Evolutionary conservation across 352 stramenopile genomes (phyloP), one percentile per base, ranked within the genome.

Genomic region (Pythium myriotylum): DNA sequence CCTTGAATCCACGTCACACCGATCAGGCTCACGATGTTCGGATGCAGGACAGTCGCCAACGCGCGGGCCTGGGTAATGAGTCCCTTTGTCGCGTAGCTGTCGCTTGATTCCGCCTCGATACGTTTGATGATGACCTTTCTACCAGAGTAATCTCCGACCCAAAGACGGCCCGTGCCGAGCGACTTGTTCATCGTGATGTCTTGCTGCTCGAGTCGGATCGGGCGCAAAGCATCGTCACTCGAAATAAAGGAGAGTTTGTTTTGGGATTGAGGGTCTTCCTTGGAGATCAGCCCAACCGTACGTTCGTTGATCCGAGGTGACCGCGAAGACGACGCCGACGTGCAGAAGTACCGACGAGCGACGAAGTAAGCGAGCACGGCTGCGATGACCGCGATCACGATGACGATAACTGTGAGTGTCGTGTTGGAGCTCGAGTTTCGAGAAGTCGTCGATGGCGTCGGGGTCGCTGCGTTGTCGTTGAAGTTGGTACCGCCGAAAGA

Each of bases 91-190:
- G 79, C 70, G 62, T 73, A 73, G 5, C 69, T 78, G 43, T 86
- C 79, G 12, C 64, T 84, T 39, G 84, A 70, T 45, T 88, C 83
- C 0, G 81, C 79, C 54, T 92, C 83, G 3, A 91, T 68, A 29
- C 83, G 83, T 69, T 92, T 92, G 52, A 91, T 65, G 24, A 89
- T 68, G 20, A 92, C 80, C 51, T 88, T 87, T 13, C 58, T 57
- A 45, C 65, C 61, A 13, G 72, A 52, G 51, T 87, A 89, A 37
- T 91, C 76, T 48, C 81, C 81, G 46, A 83, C 61, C 73, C 76
- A 92, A 12, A 89, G 58, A 16, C 73, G 70, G 0, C 76, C 77
- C 8, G 68, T 73, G 14, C 83, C 81, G 12, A 80, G 45, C 5
- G 77, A 76, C 47, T 87, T 90, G 22, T 60, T 79, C 13, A 91